Base-by-base conservation (phyloP, 495 filamentous ascomycete genomes). In the Xylaria scruposa region DNA sequence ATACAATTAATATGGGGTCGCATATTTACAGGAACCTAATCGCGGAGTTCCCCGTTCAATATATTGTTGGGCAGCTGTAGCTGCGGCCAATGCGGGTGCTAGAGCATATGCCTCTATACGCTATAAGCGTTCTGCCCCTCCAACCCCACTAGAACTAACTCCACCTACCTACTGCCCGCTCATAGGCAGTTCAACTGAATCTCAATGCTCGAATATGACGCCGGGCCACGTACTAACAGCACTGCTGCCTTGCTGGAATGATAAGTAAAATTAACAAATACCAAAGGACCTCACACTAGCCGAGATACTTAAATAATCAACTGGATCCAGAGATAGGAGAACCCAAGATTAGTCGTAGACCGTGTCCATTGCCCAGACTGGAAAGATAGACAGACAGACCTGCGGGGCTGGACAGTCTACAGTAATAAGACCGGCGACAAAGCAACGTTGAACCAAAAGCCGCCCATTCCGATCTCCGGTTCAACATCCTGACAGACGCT, bases 401-500 rank as follows among this genome's bases (percentile, higher is more conserved):
- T 66, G 63, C 63, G 63, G 63, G 63, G 63, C 46, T 54, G 2
- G 21, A 38, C 36, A 38, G 36, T 38, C 36, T 38, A 38, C 36
- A 38, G 36, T 15, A 62, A 62, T 44, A 44, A 63, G 38, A 44
- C 60, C 38, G 19, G 31, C 56, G 47, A 60, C 46, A 44, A 63
- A 70, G 49, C 59, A 54, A 70, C 42, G 44, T 42, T 66, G 58
- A 65, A 29, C 53, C 33, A 49, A 67, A 49, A 67, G n/a, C 62
- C 49, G 24, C 44, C 19, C 44, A 40, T 70, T 46, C 47, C 46
- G 21, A 58, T 42, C 36, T 33, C 59, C 60, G 54, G 68, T 60
- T 60, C 62, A 44, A 46, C 26, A n/a, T 67, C 44, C 31, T 19
- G 46, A 65, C 36, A 70, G 26, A 44, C 61, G 29, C 9, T 42